Evolutionary conservation across 2,329 filamentous ascomycete species (phyloP).

Genomic region (Phialocephala subalpina): DNA sequence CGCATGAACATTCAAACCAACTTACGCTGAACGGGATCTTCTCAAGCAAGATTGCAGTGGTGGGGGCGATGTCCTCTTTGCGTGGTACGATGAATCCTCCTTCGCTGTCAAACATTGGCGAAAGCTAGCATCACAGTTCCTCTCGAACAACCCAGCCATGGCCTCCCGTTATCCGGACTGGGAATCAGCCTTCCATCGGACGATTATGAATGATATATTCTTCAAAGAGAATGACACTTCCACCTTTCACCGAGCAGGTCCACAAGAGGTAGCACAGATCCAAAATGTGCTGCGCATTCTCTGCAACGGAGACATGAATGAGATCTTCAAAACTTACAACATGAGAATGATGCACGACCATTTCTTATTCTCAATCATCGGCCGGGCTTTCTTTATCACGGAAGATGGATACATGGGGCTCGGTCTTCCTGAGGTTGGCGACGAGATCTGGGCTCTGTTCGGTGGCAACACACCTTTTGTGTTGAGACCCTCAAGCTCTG

Average conservation of each 20-base stretch:
- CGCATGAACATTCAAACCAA: background rate
- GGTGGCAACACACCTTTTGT: slow-evolving; percentile 8
- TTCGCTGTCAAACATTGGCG: too few species aligned
- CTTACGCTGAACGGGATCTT: background rate
- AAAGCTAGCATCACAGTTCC: background rate
- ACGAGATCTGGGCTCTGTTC: slow-evolving; percentile 1
- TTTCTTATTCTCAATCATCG: background rate
- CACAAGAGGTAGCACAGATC: background rate
- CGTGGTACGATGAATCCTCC: too few species aligned
- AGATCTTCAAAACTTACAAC: too few species aligned
- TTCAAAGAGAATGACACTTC: background rate
- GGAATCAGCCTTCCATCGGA: background rate
- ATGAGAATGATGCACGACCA: background rate
- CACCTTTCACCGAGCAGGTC: background rate
- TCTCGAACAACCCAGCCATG: background rate
- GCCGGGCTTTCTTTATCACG: background rate
- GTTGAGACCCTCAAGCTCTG: background rate
- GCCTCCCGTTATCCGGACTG: background rate
- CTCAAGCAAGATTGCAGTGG: background rate
- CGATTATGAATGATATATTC: background rate
- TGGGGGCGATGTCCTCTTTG: too few species aligned
- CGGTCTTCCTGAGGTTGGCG: background rate
- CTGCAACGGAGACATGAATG: too few species aligned
- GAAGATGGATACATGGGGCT: slow-evolving; percentile 10
- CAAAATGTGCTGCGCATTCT: background rate